Percentiles rank a stretch among this genome's conserved stretches.
phyloP scores from a whole-genome alignment of 2,329 filamentous ascomycete species.

The Sporothrix sp. region DNA sequence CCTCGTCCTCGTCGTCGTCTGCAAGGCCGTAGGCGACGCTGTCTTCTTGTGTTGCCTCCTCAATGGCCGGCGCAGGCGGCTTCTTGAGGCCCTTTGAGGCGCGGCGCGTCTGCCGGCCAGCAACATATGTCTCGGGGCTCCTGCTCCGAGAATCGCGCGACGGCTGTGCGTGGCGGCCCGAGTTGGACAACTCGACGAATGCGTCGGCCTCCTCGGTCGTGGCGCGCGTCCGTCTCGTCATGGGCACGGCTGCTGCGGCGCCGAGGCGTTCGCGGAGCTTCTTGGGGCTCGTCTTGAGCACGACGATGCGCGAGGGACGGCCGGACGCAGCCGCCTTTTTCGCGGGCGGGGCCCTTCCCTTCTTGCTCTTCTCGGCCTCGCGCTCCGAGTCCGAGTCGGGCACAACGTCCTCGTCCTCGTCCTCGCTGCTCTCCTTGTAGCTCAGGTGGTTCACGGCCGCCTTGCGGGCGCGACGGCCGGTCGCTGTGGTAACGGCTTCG shows the following conservation, averaged over 20 bases:
- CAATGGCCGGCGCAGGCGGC: conserved; percentile 32
- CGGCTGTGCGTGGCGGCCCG: conserved; percentile 46
- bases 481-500: conserved; percentile 29
- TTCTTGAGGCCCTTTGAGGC: conserved; percentile 42
- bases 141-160: conserved; percentile 43
- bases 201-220: conserved; percentile 46
- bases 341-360: conserved; percentile 20
- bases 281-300: conserved; percentile 20
- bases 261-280: conserved; percentile 9
- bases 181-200: conserved; percentile 49
- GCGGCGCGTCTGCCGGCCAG: conserved; percentile 33
- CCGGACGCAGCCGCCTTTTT: conserved; percentile 1
- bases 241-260: conserved; percentile 13
- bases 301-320: conserved; percentile 22
- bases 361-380: conserved; percentile 30
- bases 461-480: conserved; percentile 37
- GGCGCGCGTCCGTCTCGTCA: conserved; percentile 42
- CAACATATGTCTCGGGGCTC: conserved; percentile 43
- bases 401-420: conserved; percentile 29
- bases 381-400: conserved; percentile 27
- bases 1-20: conserved; percentile 15
- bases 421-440: conserved; percentile 37
- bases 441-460: conserved; percentile 34
- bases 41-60: conserved; percentile 46
- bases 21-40: conserved; percentile 14